A percentile compares a stretch with the other conserved stretches of the same genome.
Evolutionary conservation across 768 basidiomycete species (phyloP).

Genomic region (Dentipellis fragilis): DNA sequence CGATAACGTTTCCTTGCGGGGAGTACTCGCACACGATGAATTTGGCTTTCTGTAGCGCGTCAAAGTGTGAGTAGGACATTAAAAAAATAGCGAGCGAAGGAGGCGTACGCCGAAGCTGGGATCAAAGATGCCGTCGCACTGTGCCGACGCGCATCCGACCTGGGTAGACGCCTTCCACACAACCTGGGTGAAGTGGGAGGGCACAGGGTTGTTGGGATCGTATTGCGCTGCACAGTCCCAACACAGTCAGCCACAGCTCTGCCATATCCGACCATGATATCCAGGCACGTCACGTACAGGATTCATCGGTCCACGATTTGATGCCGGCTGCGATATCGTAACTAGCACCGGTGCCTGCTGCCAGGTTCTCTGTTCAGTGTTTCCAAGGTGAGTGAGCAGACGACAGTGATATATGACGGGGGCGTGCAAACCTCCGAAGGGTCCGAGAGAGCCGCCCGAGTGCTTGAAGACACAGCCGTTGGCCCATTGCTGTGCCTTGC

Average conservation of each 20-base stretch:
- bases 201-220: constrained; percentile 41
- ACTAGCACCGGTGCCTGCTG: constrained; percentile 52
- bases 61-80: background rate
- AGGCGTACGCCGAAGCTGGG: constrained; percentile 42
- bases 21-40: constrained; percentile 66
- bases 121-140: constrained; percentile 42
- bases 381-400: background rate
- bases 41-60: constrained; percentile 33
- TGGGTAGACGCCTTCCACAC: constrained; percentile 63
- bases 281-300: constrained; percentile 30
- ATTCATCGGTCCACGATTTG: constrained; percentile 59
- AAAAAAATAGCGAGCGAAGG: background rate
- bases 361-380: constrained; percentile 50
- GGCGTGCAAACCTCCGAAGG: constrained; percentile 41
- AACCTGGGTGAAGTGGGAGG: constrained; percentile 68
- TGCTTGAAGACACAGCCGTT: constrained; percentile 59
- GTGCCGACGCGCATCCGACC: constrained; percentile 51
- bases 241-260: background rate
- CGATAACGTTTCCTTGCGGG: constrained; percentile 53
- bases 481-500: constrained; percentile 63
- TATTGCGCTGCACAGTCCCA: constrained; percentile 35
- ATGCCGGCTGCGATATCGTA: constrained; percentile 43
- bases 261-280: background rate
- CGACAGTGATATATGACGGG: background rate
- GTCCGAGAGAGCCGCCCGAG: constrained; percentile 54